Evolutionary conservation across 2,329 filamentous ascomycete genomes (phyloP).

Genomic region (Penicillium brevicompactum): DNA sequence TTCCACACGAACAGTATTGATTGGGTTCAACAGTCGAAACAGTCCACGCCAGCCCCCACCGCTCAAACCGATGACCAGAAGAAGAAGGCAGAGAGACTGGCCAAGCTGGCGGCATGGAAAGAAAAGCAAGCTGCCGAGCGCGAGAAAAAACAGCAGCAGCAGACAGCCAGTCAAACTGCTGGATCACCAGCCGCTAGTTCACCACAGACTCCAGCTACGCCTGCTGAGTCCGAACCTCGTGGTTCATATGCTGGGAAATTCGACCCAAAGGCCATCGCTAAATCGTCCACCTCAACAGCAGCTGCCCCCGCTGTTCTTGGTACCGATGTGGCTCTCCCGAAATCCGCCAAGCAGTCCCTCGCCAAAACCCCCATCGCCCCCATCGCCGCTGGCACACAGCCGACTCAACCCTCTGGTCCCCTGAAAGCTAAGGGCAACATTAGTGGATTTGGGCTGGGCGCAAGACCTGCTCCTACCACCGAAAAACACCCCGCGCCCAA

Average conservation of each 20-base stretch:
- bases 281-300: conserved; percentile 62
- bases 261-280: conserved; percentile 81
- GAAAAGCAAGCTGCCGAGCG: conserved; percentile 77
- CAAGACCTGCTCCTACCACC: conserved; percentile 64
- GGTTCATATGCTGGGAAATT: conserved; percentile 75
- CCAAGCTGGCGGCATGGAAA: conserved; percentile 89
- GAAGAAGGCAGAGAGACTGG: conserved; percentile 77
- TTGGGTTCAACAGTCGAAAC: conserved; percentile 54
- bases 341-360: conserved; percentile 29
- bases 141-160: conserved; percentile 70
- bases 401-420: conserved; percentile 50
- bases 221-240: conserved; percentile 53
- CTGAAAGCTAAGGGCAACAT: conserved; percentile 71
- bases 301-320: conserved; percentile 59
- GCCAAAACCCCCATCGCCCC: conserved; percentile 45
- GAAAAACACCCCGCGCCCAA: conserved; percentile 71
- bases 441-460: conserved; percentile 78
- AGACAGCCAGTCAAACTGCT: conserved; percentile 62
- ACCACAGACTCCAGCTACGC: conserved; percentile 53
- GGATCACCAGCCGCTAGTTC: conserved; percentile 56
- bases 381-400: conserved; percentile 44
- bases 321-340: conserved; percentile 56
- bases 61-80: conserved; percentile 70
- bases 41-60: conserved; percentile 46
- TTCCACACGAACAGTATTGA: conserved; percentile 1